Evolutionary conservation across 441 rosid genomes (phyloP).

Genomic region (Adansonia rubrostipa): DNA sequence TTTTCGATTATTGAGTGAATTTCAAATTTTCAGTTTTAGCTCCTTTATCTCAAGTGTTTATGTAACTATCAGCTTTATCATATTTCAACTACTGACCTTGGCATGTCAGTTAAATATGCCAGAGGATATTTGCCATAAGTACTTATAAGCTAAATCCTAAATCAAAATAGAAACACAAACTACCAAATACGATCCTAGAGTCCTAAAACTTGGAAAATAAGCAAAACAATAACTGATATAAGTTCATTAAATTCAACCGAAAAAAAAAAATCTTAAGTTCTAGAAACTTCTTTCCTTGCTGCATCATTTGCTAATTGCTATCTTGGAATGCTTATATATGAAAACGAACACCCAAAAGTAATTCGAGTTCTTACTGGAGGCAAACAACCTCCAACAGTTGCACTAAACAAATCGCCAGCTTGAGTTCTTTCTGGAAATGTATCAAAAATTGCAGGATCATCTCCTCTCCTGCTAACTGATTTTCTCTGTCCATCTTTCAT

Average conservation of each 20-base stretch:
- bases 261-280: not conserved
- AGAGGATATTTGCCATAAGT: not conserved
- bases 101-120: not conserved
- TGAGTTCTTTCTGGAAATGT: slow-evolving; percentile 71
- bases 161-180: slow-evolving; percentile 11
- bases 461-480: slow-evolving; percentile 48
- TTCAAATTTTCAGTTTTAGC: slow-evolving; percentile 8
- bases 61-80: not conserved
- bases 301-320: not conserved
- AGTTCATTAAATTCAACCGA: not conserved
- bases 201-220: slow-evolving; percentile 1
- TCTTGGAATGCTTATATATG: not conserved
- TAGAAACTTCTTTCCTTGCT: slow-evolving; percentile 6
- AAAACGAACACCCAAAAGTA: slow-evolving; percentile 15
- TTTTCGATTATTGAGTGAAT: not conserved
- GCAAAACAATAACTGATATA: not conserved
- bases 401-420: slow-evolving; percentile 79
- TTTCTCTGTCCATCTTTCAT: slow-evolving; percentile 54
- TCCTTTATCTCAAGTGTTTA: not conserved
- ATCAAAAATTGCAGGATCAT: slow-evolving; percentile 45
- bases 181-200: not conserved
- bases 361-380: slow-evolving; percentile 56
- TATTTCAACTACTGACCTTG: not conserved
- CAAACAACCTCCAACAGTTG: slow-evolving; percentile 55
- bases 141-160: not conserved